Conservation (phyloP, 805 yeast species). For the Kuraishia borneana region DNA sequence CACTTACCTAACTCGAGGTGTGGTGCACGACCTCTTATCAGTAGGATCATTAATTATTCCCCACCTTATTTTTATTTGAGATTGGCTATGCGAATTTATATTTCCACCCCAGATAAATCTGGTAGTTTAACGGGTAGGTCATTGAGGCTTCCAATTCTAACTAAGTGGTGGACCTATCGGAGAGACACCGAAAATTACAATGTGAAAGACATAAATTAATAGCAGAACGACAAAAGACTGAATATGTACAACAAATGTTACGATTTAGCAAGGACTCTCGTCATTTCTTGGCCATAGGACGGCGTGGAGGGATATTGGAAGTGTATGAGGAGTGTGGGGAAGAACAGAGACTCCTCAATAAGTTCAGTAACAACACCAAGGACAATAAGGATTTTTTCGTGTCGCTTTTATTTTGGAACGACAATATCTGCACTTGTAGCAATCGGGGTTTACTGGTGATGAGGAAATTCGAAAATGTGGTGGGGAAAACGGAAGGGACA, state of each 20-base stretch:
- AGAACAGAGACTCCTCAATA: conserved; percentile 4
- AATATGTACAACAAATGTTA: conserved; percentile 2
- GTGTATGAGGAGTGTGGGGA: conserved; percentile 4
- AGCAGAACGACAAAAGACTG: neutral
- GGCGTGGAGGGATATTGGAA: conserved; percentile 9
- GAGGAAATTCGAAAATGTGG: conserved; percentile 8
- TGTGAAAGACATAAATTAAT: no score
- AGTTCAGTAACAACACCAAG: conserved; percentile 8
- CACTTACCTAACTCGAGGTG: neutral
- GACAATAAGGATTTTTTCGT: conserved; percentile 10
- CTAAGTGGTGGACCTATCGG: no score
- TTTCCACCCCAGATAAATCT: conserved; percentile 1
- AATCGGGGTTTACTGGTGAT: conserved; percentile 13
- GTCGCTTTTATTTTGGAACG: conserved; percentile 9
- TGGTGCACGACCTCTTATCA: neutral
- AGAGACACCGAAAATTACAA: no score
- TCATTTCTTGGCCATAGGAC: neutral
- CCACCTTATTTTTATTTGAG: neutral
- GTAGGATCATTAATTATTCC: neutral
- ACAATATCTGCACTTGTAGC: conserved; percentile 11
- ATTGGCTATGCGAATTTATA: neutral
- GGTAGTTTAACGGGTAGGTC: conserved; percentile 1
- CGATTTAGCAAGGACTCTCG: neutral
- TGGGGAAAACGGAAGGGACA: conserved; percentile 3
- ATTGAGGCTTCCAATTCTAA: neutral